Conservation (phyloP, 331 rosid species). For the Acacia concinna region DNA sequence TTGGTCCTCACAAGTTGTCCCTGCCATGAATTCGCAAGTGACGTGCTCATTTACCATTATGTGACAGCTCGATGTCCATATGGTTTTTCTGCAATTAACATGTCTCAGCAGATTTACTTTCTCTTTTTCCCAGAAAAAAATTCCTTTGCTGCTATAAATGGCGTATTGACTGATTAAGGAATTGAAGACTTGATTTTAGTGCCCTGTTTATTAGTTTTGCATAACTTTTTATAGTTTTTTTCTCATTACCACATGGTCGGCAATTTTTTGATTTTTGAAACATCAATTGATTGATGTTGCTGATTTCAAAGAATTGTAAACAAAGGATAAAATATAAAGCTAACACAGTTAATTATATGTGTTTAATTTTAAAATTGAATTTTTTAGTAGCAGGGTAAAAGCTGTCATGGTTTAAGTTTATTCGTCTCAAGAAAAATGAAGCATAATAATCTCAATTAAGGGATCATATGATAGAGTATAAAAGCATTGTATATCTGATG, state of each 20-base stretch:
- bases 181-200: background rate
- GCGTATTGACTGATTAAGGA: background rate
- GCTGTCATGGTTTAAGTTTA: background rate
- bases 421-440: background rate
- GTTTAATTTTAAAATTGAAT: background rate
- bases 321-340: background rate
- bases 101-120: background rate
- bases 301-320: slow-evolving; percentile 10
- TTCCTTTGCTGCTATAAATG: background rate
- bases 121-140: too few species aligned
- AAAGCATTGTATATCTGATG: background rate
- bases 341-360: background rate
- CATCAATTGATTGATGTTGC: slow-evolving; percentile 1
- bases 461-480: slow-evolving; percentile 9
- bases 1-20: background rate
- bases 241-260: background rate
- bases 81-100: background rate
- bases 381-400: background rate
- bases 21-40: slow-evolving; percentile 8
- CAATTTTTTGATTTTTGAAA: background rate
- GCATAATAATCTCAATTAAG: background rate
- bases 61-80: background rate
- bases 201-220: slow-evolving; percentile 16
- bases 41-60: slow-evolving; percentile 3
- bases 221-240: background rate